A percentile compares a stretch with the other conserved stretches of the same genome.
Evolutionary conservation across 768 basidiomycete species (phyloP).

Genomic region (Russula foetens): DNA sequence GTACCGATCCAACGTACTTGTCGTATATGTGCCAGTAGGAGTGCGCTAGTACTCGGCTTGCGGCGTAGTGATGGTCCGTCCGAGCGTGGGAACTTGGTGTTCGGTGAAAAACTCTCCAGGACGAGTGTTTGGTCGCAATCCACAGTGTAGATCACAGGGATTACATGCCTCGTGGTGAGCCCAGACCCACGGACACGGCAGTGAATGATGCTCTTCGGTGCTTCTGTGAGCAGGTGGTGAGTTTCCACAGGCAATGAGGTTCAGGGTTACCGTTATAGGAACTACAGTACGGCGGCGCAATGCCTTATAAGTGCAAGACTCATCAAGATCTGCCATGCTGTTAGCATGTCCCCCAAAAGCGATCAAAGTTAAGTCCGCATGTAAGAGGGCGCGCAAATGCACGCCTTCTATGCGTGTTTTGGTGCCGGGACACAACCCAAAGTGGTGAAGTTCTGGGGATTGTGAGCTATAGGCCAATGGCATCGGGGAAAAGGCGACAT

Average conservation of each 20-base stretch:
- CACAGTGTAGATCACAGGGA: not conserved
- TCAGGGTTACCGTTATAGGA: slow-evolving; percentile 11
- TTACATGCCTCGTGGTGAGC: not conserved
- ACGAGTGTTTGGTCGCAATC: not conserved
- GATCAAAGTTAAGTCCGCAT: slow-evolving; percentile 2
- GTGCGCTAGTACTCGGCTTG: not conserved
- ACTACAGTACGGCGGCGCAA: not conserved
- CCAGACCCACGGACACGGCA: not conserved
- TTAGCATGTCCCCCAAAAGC: not conserved
- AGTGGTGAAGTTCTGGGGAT: not conserved
- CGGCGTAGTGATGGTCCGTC: slow-evolving; percentile 4
- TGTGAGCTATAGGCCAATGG: not conserved
- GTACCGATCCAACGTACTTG: not conserved
- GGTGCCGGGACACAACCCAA: not conserved
- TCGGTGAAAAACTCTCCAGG: not conserved
- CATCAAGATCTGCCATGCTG: slow-evolving; percentile 1
- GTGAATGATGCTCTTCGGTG: not conserved
- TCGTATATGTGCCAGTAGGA: not conserved
- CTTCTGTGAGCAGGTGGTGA: slow-evolving; percentile 1
- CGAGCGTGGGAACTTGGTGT: slow-evolving; percentile 1
- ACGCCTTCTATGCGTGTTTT: slow-evolving; percentile 7
- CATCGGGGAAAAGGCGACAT: not conserved
- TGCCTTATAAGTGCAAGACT: not conserved
- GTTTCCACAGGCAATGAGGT: not conserved
- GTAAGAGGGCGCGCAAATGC: slow-evolving; percentile 1